Conservation (phyloP, 441 rosid genomes). For the Sinapis alba region DNA sequence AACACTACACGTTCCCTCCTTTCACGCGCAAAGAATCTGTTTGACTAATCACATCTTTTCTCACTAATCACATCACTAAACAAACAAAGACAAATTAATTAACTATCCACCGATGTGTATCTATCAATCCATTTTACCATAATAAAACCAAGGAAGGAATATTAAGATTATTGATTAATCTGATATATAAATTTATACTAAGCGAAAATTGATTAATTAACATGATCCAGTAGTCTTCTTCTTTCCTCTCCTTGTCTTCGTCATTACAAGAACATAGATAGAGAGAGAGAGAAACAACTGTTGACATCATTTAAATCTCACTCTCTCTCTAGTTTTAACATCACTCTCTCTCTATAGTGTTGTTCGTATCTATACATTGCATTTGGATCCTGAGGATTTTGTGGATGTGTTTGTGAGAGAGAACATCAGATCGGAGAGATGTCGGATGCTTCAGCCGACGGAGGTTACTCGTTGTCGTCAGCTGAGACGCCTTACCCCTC, state of each 20-base stretch:
- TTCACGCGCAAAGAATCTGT: slow-evolving; percentile 38
- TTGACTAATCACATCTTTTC: slow-evolving; percentile 30
- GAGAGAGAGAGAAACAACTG: neutral
- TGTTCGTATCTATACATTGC: neutral
- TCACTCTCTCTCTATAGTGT: slow-evolving; percentile 11
- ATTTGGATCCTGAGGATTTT: slow-evolving; percentile 39
- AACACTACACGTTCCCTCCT: slow-evolving; percentile 27
- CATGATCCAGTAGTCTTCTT: neutral
- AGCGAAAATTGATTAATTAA: neutral
- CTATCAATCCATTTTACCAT: neutral
- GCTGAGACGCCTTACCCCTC: no score
- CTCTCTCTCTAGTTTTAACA: slow-evolving; percentile 7
- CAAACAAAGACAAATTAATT: slow-evolving; percentile 3
- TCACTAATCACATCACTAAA: slow-evolving; percentile 21
- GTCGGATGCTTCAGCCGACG: slow-evolving; percentile 47
- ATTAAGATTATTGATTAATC: slow-evolving; percentile 30
- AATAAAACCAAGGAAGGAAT: neutral
- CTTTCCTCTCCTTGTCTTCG: neutral
- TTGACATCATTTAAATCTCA: neutral
- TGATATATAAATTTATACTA: neutral
- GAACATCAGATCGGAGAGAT: slow-evolving; percentile 68
- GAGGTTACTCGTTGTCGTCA: no score
- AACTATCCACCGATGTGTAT: slow-evolving; percentile 20
- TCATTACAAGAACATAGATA: neutral
- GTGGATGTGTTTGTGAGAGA: slow-evolving; percentile 36